Conservation (phyloP, 768 basidiomycete species). For the Termitomyces sp. region DNA sequence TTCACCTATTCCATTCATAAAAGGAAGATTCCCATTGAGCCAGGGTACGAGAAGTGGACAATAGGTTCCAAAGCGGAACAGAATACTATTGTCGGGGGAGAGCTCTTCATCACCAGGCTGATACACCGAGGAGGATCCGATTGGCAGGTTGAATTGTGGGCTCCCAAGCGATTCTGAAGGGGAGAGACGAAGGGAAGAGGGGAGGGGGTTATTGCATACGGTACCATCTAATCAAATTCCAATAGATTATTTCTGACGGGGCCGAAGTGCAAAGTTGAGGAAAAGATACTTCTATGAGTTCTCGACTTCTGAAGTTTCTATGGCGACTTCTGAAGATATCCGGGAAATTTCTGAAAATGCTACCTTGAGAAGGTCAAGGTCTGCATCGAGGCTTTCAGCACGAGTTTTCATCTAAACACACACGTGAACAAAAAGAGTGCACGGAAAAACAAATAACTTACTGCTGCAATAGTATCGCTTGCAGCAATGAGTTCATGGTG, state of each 20-base stretch:
- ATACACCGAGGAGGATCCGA: constrained; percentile 32
- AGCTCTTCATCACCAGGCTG: constrained; percentile 32
- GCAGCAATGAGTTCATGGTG: constrained; percentile 94
- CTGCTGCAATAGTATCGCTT: constrained; percentile 85
- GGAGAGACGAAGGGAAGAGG: not conserved
- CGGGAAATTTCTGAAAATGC: constrained; percentile 88
- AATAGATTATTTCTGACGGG: constrained; percentile 1
- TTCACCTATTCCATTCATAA: constrained; percentile 23
- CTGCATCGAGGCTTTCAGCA: constrained; percentile 79
- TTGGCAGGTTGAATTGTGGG: constrained; percentile 41
- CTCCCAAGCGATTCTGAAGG: constrained; percentile 12
- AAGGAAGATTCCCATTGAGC: constrained; percentile 22
- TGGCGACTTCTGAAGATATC: constrained; percentile 60
- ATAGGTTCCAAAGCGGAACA: constrained; percentile 18
- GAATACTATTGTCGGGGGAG: constrained; percentile 19
- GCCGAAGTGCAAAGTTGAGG: not conserved
- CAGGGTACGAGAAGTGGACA: constrained; percentile 32
- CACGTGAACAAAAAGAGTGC: not conserved
- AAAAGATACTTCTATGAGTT: not conserved
- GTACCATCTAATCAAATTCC: not conserved
- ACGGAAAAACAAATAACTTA: constrained; percentile 26
- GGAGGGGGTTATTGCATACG: not conserved
- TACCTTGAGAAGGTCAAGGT: constrained; percentile 73
- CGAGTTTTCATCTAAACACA: constrained; percentile 75
- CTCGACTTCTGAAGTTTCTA: constrained; percentile 29